These are phyloP conservation scores for Phytophthora capsici DNA, from an alignment of 352 stramenopile species.

Conservation along the genomic window DNA sequence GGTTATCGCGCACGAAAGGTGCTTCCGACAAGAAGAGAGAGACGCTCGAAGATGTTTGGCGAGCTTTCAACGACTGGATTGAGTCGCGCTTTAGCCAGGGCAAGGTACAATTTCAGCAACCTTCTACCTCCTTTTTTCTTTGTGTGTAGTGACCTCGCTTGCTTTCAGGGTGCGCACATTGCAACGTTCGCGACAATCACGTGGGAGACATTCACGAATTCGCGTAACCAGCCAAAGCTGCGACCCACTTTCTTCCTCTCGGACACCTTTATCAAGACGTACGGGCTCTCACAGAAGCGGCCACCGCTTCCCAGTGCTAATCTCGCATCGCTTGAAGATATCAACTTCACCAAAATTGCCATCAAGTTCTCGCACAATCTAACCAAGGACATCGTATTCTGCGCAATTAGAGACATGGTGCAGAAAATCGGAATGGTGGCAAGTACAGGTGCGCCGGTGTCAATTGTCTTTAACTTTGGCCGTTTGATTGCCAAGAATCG, in stretches of 20 bases:
- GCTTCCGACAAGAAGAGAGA: constrained; percentile 69
- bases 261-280: constrained; percentile 73
- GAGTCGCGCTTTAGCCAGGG: constrained; percentile 68
- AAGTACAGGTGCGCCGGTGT: constrained; percentile 53
- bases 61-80: constrained; percentile 80
- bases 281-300: constrained; percentile 62
- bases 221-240: constrained; percentile 63
- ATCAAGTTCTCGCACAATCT: constrained; percentile 82
- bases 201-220: constrained; percentile 68
- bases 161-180: constrained; percentile 64
- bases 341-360: constrained; percentile 86
- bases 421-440: constrained; percentile 78
- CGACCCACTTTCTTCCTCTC: constrained; percentile 69
- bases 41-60: constrained; percentile 76
- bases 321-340: constrained; percentile 71
- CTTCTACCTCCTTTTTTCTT: not conserved
- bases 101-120: constrained; percentile 45
- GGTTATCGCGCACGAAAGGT: constrained; percentile 61
- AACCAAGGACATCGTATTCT: constrained; percentile 80
- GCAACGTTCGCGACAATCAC: constrained; percentile 79
- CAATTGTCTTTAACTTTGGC: constrained; percentile 73
- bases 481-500: constrained; percentile 82
- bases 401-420: constrained; percentile 69
- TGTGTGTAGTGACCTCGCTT: constrained; percentile 6
- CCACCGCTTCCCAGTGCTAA: constrained; percentile 11